Evolutionary conservation across 805 yeast species (phyloP).

Genomic region (Candida dendrica): DNA sequence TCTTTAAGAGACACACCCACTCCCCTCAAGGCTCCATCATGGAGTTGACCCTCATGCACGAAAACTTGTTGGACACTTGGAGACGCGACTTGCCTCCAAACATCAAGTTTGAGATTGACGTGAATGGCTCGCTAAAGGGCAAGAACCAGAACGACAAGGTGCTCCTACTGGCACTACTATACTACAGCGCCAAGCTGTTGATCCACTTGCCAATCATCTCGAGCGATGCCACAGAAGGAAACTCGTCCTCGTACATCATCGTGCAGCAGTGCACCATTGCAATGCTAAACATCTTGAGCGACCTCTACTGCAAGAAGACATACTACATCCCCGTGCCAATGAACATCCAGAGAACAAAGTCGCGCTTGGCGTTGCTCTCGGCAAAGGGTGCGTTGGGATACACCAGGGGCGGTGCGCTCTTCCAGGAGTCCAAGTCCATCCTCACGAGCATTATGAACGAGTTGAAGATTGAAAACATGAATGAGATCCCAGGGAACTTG

Average conservation of each 20-base stretch:
- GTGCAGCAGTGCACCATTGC: slow-evolving; percentile 64
- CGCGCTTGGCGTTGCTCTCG: slow-evolving; percentile 55
- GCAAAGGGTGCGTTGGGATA: slow-evolving; percentile 78
- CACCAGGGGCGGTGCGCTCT: slow-evolving; percentile 74
- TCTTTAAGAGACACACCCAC: slow-evolving; percentile 46
- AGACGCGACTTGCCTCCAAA: slow-evolving; percentile 57
- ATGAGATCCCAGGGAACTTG: slow-evolving; percentile 54
- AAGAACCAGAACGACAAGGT: slow-evolving; percentile 31
- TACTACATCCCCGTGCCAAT: slow-evolving; percentile 55
- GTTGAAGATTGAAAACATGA: slow-evolving; percentile 42
- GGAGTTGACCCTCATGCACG: slow-evolving; percentile 36
- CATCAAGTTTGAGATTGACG: slow-evolving; percentile 58
- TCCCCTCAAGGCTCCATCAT: slow-evolving; percentile 9
- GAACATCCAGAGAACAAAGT: slow-evolving; percentile 53
- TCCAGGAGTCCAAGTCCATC: slow-evolving; percentile 58
- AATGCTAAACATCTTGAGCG: slow-evolving; percentile 44
- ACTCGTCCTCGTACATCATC: slow-evolving; percentile 53
- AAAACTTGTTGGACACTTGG: slow-evolving; percentile 76
- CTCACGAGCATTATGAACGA: slow-evolving; percentile 43
- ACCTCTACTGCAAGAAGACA: slow-evolving; percentile 31
- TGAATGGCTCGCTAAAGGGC: slow-evolving; percentile 40
- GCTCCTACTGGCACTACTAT: slow-evolving; percentile 46
- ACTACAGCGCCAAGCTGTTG: slow-evolving; percentile 55
- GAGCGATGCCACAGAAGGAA: slow-evolving; percentile 24
- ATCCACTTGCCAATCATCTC: slow-evolving; percentile 61